Evolutionary conservation across 257 asterid species (phyloP).

Genomic region (Rubia yunnanensis): DNA sequence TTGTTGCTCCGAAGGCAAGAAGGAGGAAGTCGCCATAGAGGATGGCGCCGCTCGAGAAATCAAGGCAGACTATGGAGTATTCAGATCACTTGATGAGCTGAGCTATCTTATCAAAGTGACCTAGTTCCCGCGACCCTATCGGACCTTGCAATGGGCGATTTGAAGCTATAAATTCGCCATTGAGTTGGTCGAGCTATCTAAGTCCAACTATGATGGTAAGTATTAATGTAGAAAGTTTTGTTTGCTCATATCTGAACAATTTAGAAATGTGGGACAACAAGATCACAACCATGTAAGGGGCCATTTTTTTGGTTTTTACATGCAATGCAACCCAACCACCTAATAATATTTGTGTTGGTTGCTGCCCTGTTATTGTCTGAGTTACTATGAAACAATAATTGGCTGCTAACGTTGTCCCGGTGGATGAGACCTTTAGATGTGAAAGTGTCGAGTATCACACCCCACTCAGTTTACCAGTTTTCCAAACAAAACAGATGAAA

Average conservation of each 20-base stretch:
- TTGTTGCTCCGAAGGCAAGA: slow-evolving; percentile 17
- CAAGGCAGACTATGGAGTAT: slow-evolving; percentile 14
- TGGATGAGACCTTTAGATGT: too few relatives aligned
- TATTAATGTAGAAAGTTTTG: slow-evolving; percentile 1
- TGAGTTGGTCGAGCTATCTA: slow-evolving; percentile 4
- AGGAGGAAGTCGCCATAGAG: slow-evolving; percentile 6
- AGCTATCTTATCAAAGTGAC: slow-evolving; percentile 26
- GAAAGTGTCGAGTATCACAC: too few relatives aligned
- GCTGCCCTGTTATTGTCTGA: not conserved
- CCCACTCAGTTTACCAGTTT: too few relatives aligned
- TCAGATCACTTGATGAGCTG: slow-evolving; percentile 20
- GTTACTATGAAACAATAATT: not conserved
- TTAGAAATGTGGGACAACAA: not conserved
- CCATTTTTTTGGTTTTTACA: slow-evolving; percentile 4
- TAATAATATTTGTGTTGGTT: not conserved
- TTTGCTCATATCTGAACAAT: not conserved
- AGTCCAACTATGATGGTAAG: not conserved
- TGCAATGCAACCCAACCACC: not conserved
- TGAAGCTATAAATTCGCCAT: not conserved
- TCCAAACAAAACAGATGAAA: too few relatives aligned
- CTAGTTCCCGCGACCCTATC: not conserved
- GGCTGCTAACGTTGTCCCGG: not conserved
- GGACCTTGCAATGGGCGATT: slow-evolving; percentile 3
- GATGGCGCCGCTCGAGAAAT: slow-evolving; percentile 8
- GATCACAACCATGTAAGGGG: not conserved